phyloP scores from a whole-genome alignment of 2,329 filamentous ascomycete genomes.

The Colletotrichum tamarilloi region DNA sequence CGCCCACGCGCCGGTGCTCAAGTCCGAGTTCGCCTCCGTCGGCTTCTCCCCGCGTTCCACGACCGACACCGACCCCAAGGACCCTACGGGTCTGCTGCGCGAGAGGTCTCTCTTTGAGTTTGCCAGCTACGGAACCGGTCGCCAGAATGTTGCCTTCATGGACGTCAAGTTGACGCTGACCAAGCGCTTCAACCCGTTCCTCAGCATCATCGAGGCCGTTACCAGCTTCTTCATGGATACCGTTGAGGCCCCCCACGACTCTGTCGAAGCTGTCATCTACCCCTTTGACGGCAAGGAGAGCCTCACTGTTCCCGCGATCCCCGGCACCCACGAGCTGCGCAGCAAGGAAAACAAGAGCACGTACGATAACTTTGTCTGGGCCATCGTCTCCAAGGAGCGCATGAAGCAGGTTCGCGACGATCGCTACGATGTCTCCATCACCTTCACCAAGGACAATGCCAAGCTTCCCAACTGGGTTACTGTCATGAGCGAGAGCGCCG shows the following conservation, averaged over 20 bases:
- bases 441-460: conserved; percentile 89
- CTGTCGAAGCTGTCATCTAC: conserved; percentile 81
- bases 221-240: conserved; percentile 85
- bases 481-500: conserved; percentile 96
- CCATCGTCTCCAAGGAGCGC: conserved; percentile 91
- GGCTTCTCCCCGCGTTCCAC: conserved; percentile 75
- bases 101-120: conserved; percentile 92
- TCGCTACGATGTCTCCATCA: conserved; percentile 93
- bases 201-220: conserved; percentile 70
- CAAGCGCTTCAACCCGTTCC: conserved; percentile 87
- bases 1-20: conserved; percentile 77
- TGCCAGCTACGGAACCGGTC: conserved; percentile 86
- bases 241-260: conserved; percentile 76
- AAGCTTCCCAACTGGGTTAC: conserved; percentile 93
- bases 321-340: conserved; percentile 67
- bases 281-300: conserved; percentile 93
- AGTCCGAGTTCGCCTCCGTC: conserved; percentile 86
- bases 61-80: conserved; percentile 56
- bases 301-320: conserved; percentile 75
- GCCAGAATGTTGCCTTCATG: conserved; percentile 91
- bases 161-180: conserved; percentile 85
- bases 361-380: conserved; percentile 95
- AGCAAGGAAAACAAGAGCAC: conserved; percentile 71
- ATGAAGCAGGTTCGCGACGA: conserved; percentile 93
- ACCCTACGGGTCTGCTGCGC: conserved; percentile 69